A percentile compares a stretch with the other conserved stretches of the same genome.
These are phyloP conservation scores for Myxozyma monticola DNA, from an alignment of 805 yeast genomes.

Conservation along the genomic window DNA sequence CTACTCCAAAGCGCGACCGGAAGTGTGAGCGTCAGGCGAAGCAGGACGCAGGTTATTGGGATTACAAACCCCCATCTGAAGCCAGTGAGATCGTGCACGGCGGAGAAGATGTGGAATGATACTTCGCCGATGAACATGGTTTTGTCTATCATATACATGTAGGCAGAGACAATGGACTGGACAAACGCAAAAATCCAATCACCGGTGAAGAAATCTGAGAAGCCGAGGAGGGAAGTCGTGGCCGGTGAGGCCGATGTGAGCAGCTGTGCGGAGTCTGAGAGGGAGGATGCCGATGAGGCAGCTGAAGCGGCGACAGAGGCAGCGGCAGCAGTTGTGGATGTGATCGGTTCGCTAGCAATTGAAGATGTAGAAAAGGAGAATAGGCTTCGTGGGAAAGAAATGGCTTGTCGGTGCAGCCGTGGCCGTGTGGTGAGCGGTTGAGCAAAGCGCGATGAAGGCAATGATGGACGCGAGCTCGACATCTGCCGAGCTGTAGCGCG, in stretches of 20 bases:
- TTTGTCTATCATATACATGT: not conserved
- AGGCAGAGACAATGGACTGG: not conserved
- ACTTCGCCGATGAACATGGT: constrained; percentile 9
- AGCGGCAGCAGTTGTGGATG: too few relatives aligned
- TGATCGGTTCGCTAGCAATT: too few relatives aligned
- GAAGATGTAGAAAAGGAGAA: too few relatives aligned
- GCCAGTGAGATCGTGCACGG: constrained; percentile 22
- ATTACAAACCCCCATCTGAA: constrained; percentile 20
- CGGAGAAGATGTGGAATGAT: constrained; percentile 17
- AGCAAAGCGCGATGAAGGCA: too few relatives aligned
- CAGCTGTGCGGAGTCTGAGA: not conserved
- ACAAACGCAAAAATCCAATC: not conserved
- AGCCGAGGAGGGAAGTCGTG: not conserved
- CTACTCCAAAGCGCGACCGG: constrained; percentile 21
- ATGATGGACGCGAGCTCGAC: too few relatives aligned
- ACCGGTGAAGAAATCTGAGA: not conserved
- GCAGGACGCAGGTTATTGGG: constrained; percentile 19
- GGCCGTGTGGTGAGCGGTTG: too few relatives aligned
- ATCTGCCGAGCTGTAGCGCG: too few relatives aligned
- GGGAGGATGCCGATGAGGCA: too few relatives aligned
- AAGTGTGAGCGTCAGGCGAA: constrained; percentile 19
- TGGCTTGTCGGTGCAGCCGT: too few relatives aligned
- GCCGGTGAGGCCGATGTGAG: not conserved
- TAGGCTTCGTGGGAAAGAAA: too few relatives aligned
- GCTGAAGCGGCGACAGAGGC: not conserved